Evolutionary conservation across 345 rosid genomes (phyloP).

Genomic region (Eucalyptus curtisii): DNA sequence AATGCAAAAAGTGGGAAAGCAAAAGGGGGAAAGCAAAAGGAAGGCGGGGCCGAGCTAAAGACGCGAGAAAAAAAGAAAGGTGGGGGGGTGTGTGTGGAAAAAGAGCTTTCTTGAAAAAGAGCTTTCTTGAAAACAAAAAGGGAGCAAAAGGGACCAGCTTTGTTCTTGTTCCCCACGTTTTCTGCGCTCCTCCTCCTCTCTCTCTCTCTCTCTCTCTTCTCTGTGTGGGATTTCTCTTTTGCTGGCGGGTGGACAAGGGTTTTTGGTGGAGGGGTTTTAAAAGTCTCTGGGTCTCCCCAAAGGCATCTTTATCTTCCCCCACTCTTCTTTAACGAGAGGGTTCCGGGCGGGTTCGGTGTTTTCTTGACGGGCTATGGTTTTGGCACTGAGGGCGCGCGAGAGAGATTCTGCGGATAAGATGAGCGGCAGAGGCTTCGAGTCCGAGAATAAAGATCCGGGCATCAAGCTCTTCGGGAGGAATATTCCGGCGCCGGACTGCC

Average conservation of each 20-base stretch:
- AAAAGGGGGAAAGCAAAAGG: not conserved
- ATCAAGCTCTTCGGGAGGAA: constrained; percentile 67
- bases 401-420: not conserved
- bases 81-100: not conserved
- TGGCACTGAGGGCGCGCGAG: not conserved
- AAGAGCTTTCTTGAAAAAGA: not conserved
- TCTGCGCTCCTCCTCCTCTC: constrained; percentile 14
- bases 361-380: constrained; percentile 15
- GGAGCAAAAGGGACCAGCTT: not conserved
- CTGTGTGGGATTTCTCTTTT: not conserved
- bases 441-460: constrained; percentile 31
- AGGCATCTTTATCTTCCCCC: not conserved
- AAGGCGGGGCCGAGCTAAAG: not conserved
- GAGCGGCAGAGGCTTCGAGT: constrained; percentile 11
- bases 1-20: not conserved
- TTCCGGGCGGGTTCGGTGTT: not conserved
- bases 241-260: not conserved
- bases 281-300: constrained; percentile 6
- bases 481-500: constrained; percentile 41
- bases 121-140: not conserved
- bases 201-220: not conserved
- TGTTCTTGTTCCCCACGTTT: constrained; percentile 32
- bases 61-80: not conserved
- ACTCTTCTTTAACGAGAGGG: not conserved
- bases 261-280: not conserved